Conservation (phyloP, 2,329 filamentous ascomycete species). For the Fusarium drepaniforme region DNA sequence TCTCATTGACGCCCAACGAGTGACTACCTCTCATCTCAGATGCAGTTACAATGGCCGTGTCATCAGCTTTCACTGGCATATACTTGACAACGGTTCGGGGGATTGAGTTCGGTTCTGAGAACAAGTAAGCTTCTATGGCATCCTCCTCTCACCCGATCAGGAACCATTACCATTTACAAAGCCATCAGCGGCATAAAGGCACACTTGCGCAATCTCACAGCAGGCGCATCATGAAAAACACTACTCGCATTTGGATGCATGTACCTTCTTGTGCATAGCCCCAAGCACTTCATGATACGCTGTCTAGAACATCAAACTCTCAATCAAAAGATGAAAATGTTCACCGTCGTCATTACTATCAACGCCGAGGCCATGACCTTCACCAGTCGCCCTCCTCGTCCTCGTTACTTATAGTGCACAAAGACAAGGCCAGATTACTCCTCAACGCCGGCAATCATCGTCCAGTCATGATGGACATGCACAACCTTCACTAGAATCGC, state of each 20-base stretch:
- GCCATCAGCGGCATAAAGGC: not conserved
- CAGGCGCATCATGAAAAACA: not conserved
- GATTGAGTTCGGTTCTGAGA: not conserved
- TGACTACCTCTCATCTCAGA: not conserved
- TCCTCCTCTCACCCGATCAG: not conserved
- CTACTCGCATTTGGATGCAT: not conserved
- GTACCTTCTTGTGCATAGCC: not conserved
- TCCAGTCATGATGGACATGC: slow-evolving; percentile 17
- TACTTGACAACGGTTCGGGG: not conserved
- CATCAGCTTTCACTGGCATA: not conserved
- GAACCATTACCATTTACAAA: not conserved
- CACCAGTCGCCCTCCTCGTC: not conserved
- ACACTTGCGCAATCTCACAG: not conserved
- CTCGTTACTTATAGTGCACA: not conserved
- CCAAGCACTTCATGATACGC: not conserved
- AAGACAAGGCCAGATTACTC: slow-evolving; percentile 16
- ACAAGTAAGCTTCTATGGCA: not conserved
- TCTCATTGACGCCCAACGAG: not conserved
- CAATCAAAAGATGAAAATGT: not conserved
- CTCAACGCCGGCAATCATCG: slow-evolving; percentile 28
- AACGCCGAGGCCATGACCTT: slow-evolving; percentile 2
- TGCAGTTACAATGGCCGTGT: not conserved
- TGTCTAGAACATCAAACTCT: not conserved
- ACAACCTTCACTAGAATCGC: slow-evolving; percentile 26
- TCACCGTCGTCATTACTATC: not conserved